Conservation (phyloP, 495 filamentous ascomycete species). For the Penicillium coprophilum region DNA sequence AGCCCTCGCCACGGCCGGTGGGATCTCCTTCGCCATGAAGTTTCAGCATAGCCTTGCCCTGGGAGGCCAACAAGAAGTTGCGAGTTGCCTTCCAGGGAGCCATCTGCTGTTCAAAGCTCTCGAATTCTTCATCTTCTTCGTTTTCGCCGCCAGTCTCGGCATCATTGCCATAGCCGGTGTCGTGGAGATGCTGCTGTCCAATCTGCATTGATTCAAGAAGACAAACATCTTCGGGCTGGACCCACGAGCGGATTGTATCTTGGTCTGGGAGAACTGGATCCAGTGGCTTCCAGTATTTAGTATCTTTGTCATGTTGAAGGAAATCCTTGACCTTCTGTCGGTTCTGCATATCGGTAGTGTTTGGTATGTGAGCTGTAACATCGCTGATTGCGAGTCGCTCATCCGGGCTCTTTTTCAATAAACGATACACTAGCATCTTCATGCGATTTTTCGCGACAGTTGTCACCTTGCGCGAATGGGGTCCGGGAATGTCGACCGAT, state of each 20-base stretch:
- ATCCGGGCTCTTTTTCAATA: slow-evolving; percentile 71
- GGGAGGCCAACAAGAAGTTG: slow-evolving; percentile 89
- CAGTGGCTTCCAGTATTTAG: slow-evolving; percentile 79
- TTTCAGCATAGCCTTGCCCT: slow-evolving; percentile 94
- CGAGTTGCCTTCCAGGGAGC: slow-evolving; percentile 94
- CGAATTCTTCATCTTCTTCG: slow-evolving; percentile 61
- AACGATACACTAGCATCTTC: slow-evolving; percentile 89
- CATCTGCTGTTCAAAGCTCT: slow-evolving; percentile 82
- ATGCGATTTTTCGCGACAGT: slow-evolving; percentile 92
- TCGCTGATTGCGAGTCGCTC: slow-evolving; percentile 68
- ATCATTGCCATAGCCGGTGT: slow-evolving; percentile 75
- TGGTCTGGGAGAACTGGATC: slow-evolving; percentile 72
- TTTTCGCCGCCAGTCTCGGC: slow-evolving; percentile 71
- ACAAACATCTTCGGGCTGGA: slow-evolving; percentile 94
- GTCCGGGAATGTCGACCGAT: slow-evolving; percentile 85
- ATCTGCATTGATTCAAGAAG: slow-evolving; percentile 96
- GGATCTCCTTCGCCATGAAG: slow-evolving; percentile 94
- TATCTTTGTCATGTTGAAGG: slow-evolving; percentile 78
- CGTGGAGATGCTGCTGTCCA: slow-evolving; percentile 76
- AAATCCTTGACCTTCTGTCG: slow-evolving; percentile 97
- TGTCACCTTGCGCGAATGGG: slow-evolving; percentile 90
- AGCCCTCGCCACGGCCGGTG: slow-evolving; percentile 88
- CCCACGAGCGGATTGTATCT: slow-evolving; percentile 73
- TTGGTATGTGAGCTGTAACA: slow-evolving; percentile 84
- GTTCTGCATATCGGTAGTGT: slow-evolving; percentile 90